Conservation (phyloP, 345 rosid species). For the Hevea brasiliensis region DNA sequence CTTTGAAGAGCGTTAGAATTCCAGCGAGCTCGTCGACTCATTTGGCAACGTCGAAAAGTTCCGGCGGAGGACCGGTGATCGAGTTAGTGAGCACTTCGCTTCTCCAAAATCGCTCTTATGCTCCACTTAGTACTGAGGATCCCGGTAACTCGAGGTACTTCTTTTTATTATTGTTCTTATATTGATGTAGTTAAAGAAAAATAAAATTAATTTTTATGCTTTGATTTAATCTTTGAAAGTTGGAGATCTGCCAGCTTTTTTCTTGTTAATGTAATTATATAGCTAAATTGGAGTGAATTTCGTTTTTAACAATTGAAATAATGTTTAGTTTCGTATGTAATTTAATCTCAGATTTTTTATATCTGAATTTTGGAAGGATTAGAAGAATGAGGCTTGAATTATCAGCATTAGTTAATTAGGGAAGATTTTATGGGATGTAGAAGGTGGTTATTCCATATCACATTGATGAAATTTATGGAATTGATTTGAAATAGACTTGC, state of each 20-base stretch:
- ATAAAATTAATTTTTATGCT: not conserved
- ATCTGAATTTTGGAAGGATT: not conserved
- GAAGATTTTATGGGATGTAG: not conserved
- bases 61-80: conserved; percentile 75
- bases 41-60: conserved; percentile 25
- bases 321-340: not conserved
- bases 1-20: conserved; percentile 82
- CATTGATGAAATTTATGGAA: not conserved
- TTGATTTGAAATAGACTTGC: not conserved
- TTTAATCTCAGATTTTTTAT: not conserved
- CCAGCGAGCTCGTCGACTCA: conserved; percentile 47
- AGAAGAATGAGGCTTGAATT: not conserved
- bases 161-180: not conserved
- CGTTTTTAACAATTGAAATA: not conserved
- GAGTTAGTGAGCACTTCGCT: conserved; percentile 87
- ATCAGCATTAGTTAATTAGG: not conserved
- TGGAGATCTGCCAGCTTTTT: not conserved
- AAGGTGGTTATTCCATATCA: not conserved
- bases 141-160: conserved; percentile 75
- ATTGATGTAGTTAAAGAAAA: not conserved
- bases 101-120: conserved; percentile 58
- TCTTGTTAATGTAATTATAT: not conserved
- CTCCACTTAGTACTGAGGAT: conserved; percentile 90
- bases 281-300: not conserved
- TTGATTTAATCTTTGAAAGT: not conserved